Conservation (phyloP, 2,329 filamentous ascomycete genomes). For the Claviceps lovelessii region DNA sequence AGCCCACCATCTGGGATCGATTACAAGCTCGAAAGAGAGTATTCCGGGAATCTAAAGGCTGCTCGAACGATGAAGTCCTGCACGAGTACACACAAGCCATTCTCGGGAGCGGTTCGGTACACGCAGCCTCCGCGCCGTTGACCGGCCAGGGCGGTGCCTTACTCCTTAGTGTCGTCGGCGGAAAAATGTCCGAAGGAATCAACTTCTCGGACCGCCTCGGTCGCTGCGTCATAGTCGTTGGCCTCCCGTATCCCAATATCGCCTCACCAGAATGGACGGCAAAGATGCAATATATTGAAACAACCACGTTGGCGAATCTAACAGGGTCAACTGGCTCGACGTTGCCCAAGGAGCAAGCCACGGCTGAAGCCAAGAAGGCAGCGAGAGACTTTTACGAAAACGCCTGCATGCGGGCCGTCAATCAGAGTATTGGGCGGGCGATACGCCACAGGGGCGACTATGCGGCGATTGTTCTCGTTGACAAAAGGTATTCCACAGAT, state of each 20-base stretch:
- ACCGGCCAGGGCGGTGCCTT: constrained; percentile 48
- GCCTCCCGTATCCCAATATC: constrained; percentile 83
- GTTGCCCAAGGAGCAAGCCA: constrained; percentile 14
- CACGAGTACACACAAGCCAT: constrained; percentile 59
- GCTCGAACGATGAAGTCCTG: constrained; percentile 55
- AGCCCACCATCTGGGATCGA: constrained; percentile 41
- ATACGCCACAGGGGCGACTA: constrained; percentile 83
- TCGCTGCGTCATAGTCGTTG: constrained; percentile 79
- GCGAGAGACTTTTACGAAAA: constrained; percentile 83
- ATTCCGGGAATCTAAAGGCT: constrained; percentile 42
- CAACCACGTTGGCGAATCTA: constrained; percentile 31
- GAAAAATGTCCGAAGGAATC: constrained; percentile 92
- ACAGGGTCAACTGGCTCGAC: constrained; percentile 4
- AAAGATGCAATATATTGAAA: constrained; percentile 74
- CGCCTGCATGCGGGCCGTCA: constrained; percentile 89
- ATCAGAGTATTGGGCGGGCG: constrained; percentile 87
- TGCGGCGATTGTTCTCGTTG: constrained; percentile 75
- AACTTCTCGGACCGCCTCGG: constrained; percentile 91
- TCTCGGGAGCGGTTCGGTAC: constrained; percentile 20
- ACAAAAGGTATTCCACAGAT: constrained; percentile 60
- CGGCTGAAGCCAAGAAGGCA: constrained; percentile 33
- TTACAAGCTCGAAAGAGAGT: constrained; percentile 46
- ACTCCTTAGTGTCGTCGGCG: constrained; percentile 80
- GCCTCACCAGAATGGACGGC: constrained; percentile 86
- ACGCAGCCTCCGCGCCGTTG: neutral